Base-by-base conservation (phyloP, 352 stramenopile genomes). In the Phytophthora vignae region DNA sequence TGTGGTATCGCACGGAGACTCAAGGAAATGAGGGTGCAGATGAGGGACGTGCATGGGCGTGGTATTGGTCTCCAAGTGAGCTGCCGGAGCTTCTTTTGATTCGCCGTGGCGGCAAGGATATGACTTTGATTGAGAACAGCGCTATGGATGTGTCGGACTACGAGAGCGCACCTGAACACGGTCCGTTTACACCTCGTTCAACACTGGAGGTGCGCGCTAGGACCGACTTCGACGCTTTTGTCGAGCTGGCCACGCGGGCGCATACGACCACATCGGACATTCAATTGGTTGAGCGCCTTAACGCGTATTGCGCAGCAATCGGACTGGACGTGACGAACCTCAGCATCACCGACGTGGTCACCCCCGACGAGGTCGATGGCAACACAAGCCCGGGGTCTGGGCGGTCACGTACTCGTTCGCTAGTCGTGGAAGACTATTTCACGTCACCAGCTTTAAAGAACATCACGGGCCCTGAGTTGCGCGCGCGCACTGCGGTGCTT, bases 1-100 rank as follows among this genome's bases (percentile, higher is more conserved):
- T 99, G 15, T 99, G 96, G 88, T 99, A 99, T 53, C 84, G 88
- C 19, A 96, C 98, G 11, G 93, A 99, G 68, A 98, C 94, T 10
- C 97, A 99, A 77, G 97, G 98, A 60, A 98, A 97, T 57, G 96
- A 99, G 87, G 97, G 96, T 38, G 93, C 95, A 9, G 90, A 97
- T 48, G 90, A 97, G 95, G 92, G 87, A 44, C 98, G 74, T 69
- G 87, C 82, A 62, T 99, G 91, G 96, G 93, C 95, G 5, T 99
- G 97, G 97, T 99, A 98, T 71, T 99, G 96, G 85, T 92, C 97
- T 48, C 78, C 97, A 69, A 96, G 84, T 52, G 98, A 99, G 64
- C 80, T 99, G 1, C 71, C 77, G 1, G 90, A 96, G 55, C 73
- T 97, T 11, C 69, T 96, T 59, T 61, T 97, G 42, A 81, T 97